Percentiles rank a stretch among this genome's conserved stretches.
These are phyloP conservation scores for Rubroboletus satanas DNA, from an alignment of 768 basidiomycete species.

Conservation along the genomic window DNA sequence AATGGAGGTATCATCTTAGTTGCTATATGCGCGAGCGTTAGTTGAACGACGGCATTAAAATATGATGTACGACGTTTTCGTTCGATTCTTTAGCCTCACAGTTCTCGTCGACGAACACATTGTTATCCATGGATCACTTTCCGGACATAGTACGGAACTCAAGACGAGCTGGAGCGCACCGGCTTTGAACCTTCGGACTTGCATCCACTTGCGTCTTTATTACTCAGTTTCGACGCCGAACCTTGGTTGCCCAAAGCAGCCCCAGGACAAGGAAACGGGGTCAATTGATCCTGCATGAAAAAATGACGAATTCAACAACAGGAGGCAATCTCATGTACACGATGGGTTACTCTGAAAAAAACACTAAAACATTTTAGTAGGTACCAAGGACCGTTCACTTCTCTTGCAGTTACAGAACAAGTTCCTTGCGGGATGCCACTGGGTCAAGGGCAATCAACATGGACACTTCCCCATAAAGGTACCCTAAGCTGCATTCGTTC, in stretches of 20 bases:
- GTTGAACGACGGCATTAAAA: not conserved
- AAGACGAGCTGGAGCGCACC: not conserved
- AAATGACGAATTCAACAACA: not conserved
- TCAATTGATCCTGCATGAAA: not conserved
- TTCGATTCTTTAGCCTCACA: not conserved
- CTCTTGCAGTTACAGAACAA: not conserved
- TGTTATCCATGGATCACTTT: not conserved
- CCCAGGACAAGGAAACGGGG: not conserved
- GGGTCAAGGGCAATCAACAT: not conserved
- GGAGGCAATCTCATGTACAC: not conserved
- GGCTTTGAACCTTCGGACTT: not conserved
- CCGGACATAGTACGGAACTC: too few species aligned
- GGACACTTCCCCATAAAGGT: not conserved
- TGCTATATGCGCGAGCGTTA: not conserved
- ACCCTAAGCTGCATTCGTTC: not conserved
- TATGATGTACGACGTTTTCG: not conserved
- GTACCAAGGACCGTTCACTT: not conserved
- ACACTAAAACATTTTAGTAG: not conserved
- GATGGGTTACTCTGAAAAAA: not conserved
- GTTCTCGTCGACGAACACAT: not conserved
- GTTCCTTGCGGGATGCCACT: not conserved
- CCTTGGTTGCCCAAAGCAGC: not conserved
- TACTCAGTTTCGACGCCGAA: not conserved
- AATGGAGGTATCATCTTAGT: conserved; percentile 28
- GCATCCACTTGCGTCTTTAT: not conserved